Evolutionary conservation across 2,329 filamentous ascomycete species (phyloP).

Genomic region (Colletotrichum scovillei): DNA sequence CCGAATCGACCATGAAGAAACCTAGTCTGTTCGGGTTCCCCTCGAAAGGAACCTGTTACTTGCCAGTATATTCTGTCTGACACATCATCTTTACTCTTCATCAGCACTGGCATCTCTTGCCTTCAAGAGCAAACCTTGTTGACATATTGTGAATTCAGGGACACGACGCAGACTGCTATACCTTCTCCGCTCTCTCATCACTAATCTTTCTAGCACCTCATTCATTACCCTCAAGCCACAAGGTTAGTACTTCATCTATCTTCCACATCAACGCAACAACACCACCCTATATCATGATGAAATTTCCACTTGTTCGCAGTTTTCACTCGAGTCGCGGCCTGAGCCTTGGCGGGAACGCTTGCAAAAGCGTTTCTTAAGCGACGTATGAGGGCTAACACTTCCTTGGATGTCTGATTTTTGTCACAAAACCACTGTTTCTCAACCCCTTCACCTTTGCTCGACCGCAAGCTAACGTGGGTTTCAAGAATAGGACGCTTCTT

Average conservation of each 20-base stretch:
- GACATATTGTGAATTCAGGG: background rate
- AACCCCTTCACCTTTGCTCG: background rate
- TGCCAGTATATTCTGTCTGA: slow-evolving; percentile 92
- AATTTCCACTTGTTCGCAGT: slow-evolving; percentile 85
- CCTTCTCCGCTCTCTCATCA: background rate
- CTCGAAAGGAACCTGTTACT: slow-evolving; percentile 79
- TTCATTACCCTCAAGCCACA: background rate
- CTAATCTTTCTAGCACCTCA: background rate
- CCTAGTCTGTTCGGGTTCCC: slow-evolving; percentile 73
- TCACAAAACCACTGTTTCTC: background rate
- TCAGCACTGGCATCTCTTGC: background rate
- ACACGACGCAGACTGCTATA: background rate
- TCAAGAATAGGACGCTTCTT: background rate
- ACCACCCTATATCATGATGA: slow-evolving; percentile 68
- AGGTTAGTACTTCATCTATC: slow-evolving; percentile 45
- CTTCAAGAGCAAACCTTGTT: background rate
- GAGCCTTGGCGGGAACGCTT: slow-evolving; percentile 61
- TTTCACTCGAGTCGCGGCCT: slow-evolving; percentile 80
- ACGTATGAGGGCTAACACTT: slow-evolving; percentile 76
- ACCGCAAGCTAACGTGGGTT: background rate
- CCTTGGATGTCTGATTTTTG: slow-evolving; percentile 78
- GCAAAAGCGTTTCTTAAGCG: slow-evolving; percentile 46
- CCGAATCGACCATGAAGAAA: slow-evolving; percentile 91
- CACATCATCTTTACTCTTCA: slow-evolving; percentile 19
- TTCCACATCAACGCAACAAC: slow-evolving; percentile 17